Percentiles rank a stretch among this genome's conserved stretches.
Conservation (phyloP, 371 early-diverging fungal genomes). For the Circinella umbellata region DNA sequence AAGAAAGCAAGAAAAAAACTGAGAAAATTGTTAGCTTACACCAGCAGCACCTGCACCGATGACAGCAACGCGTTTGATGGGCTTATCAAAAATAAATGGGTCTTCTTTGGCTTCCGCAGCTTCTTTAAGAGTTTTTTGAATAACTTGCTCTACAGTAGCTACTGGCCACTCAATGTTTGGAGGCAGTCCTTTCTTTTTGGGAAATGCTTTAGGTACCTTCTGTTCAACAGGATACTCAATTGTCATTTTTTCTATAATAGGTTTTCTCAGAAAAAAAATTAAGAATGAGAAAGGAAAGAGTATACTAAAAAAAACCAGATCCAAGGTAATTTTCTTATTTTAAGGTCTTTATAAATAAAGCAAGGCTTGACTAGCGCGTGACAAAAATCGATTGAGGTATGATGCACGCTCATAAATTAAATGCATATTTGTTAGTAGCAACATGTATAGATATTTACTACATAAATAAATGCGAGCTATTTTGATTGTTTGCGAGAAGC, state of each 20-base stretch:
- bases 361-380: too few relatives aligned
- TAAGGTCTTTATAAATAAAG: too few relatives aligned
- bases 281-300: too few relatives aligned
- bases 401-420: too few relatives aligned
- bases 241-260: not conserved
- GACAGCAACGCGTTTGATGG: constrained; percentile 38
- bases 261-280: too few relatives aligned
- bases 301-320: too few relatives aligned
- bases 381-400: too few relatives aligned
- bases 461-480: too few relatives aligned
- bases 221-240: not conserved
- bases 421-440: too few relatives aligned
- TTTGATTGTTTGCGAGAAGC: too few relatives aligned
- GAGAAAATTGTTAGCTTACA: constrained; percentile 13
- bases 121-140: constrained; percentile 15
- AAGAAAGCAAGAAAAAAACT: not conserved
- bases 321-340: too few relatives aligned
- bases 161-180: not conserved
- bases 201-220: not conserved
- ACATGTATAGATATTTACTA: too few relatives aligned
- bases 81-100: constrained; percentile 22
- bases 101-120: constrained; percentile 19
- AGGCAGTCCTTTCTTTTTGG: not conserved
- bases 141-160: constrained; percentile 13
- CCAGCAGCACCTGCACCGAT: constrained; percentile 53